These are phyloP conservation scores for Rostrohypoxylon terebratum DNA, from an alignment of 495 filamentous ascomycete species.

Conservation along the genomic window DNA sequence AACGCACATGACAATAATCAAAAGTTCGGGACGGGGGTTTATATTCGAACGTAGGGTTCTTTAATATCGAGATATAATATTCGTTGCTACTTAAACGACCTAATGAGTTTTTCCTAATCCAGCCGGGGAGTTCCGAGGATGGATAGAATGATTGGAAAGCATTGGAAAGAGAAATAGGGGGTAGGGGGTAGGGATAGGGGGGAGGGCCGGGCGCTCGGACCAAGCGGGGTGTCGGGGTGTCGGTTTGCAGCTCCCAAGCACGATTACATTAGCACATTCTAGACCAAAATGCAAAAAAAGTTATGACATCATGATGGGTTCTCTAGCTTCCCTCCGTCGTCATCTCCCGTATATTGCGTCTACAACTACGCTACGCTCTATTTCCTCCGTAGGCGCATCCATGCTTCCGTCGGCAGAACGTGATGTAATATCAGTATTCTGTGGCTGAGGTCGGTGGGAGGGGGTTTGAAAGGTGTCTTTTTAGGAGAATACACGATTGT, in stretches of 20 bases:
- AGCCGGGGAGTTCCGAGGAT: neutral
- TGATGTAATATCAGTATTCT: constrained; percentile 27
- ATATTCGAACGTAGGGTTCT: neutral
- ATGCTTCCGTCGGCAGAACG: constrained; percentile 33
- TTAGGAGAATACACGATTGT: neutral
- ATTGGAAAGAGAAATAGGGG: neutral
- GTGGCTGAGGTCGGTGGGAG: neutral
- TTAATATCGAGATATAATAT: constrained; percentile 19
- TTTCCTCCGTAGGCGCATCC: constrained; percentile 14
- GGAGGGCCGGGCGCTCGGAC: constrained; percentile 9
- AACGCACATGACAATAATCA: neutral
- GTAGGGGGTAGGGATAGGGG: neutral
- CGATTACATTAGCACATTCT: neutral
- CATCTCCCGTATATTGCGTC: constrained; percentile 21
- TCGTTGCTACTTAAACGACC: constrained; percentile 11
- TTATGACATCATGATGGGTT: constrained; percentile 42
- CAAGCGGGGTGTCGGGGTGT: constrained; percentile 18
- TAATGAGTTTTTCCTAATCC: constrained; percentile 13
- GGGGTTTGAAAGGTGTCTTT: constrained; percentile 14
- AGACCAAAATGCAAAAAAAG: constrained; percentile 22
- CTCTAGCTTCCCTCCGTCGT: constrained; percentile 32
- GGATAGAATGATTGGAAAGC: constrained; percentile 5
- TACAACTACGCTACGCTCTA: neutral
- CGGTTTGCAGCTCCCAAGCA: constrained; percentile 7
- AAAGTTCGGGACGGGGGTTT: constrained; percentile 6